Evolutionary conservation across 2,329 filamentous ascomycete species (phyloP), one percentile per base, ranked within the genome.

Genomic region (Aureobasidium namibiae): DNA sequence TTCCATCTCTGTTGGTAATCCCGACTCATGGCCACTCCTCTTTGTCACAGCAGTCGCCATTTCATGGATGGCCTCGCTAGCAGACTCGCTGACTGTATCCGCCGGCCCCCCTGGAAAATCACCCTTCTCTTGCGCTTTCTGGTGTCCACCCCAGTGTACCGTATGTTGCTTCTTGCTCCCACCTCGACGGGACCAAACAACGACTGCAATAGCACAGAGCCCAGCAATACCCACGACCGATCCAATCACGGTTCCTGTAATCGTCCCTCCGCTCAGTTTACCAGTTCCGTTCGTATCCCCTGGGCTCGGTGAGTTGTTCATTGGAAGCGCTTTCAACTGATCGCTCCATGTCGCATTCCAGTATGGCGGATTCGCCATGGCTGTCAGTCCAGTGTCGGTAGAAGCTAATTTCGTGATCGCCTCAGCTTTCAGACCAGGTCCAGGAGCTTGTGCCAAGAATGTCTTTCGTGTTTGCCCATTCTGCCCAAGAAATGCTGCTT

Each of bases 301-400:
- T 6, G 13, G 6, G 7, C 1, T 6, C 26, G 8, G 2, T 23
- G 10, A 24, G 7, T 16, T n/a, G 7, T 31, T 41, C 0, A 16
- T 9, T 1, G 34, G 24, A 9, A 33, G 16, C 29, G 52, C 38
- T 13, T 18, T 42, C 23, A 58, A 13, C 2, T 34, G 14, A 10
- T 10, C 31, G 18, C 10, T 50, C 56, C 56, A 58, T 3, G 56
- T 58, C 24, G 23, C 34, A n/a, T 39, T 41, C 56, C 56, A 58
- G 3, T 11, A 4, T 33, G 56, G 56, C 4, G 56, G 44, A n/a
- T 42, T 58, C 13, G 45, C 29, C 56, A 58, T 58, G 9, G 56
- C 56, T 11, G 42, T 41, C 18, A 58, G 21, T 13, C n/a, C 23
- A 13, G 16, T 42, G 45, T 49, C 42, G 10, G 31, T 58, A 11